phyloP scores from a whole-genome alignment of 1,284 basidiomycete genomes.

The Cerioporus squamosus region DNA sequence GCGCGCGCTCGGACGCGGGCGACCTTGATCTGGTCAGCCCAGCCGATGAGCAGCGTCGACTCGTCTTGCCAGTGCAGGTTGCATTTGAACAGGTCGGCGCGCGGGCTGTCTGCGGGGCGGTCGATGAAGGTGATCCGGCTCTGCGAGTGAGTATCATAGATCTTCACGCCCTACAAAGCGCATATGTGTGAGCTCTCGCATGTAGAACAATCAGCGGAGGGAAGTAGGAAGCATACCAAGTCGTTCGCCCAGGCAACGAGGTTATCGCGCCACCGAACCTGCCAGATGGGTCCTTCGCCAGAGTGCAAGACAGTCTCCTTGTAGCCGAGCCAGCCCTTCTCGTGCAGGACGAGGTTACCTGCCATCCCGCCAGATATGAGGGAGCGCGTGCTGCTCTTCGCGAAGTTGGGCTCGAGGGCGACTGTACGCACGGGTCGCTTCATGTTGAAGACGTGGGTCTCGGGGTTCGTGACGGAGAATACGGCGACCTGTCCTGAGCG shows the following conservation, averaged over 20 bases:
- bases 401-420: slow-evolving; percentile 91
- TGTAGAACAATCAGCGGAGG: not conserved
- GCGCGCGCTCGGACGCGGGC: slow-evolving; percentile 77
- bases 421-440: slow-evolving; percentile 92
- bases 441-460: slow-evolving; percentile 90
- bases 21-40: slow-evolving; percentile 95
- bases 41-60: slow-evolving; percentile 87
- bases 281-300: slow-evolving; percentile 96
- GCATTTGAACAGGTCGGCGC: slow-evolving; percentile 94
- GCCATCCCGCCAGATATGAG: slow-evolving; percentile 95
- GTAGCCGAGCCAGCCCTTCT: slow-evolving; percentile 97
- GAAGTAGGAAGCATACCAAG: slow-evolving; percentile 51
- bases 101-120: slow-evolving; percentile 78
- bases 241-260: slow-evolving; percentile 98
- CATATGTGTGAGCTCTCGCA: not conserved
- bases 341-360: slow-evolving; percentile 83
- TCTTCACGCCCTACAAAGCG: slow-evolving; percentile 79
- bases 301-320: slow-evolving; percentile 87
- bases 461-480: slow-evolving; percentile 81
- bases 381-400: slow-evolving; percentile 79
- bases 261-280: slow-evolving; percentile 83
- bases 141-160: slow-evolving; percentile 86
- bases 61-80: slow-evolving; percentile 93
- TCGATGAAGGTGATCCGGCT: slow-evolving; percentile 89
- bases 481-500: slow-evolving; percentile 85